Percentiles rank a stretch among this genome's conserved stretches.
Evolutionary conservation across 257 asterid species (phyloP).

Genomic region (Gentiana macrophylla): DNA sequence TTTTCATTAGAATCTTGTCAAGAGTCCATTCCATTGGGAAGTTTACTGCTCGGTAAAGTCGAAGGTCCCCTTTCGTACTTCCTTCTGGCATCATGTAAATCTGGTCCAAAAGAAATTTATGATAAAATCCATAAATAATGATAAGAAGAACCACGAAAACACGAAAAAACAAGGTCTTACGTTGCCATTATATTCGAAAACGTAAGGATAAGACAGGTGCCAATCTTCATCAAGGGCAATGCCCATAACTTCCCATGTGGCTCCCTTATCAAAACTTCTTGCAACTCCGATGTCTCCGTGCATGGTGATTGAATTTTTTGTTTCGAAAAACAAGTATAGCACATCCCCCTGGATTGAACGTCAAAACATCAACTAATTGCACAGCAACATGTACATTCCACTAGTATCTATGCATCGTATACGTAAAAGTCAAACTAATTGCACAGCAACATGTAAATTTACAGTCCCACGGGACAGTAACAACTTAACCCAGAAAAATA

Average conservation of each 20-base stretch:
- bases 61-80: conserved; percentile 79
- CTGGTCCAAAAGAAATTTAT: conserved; percentile 22
- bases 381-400: too few relatives aligned
- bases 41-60: conserved; percentile 71
- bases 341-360: conserved; percentile 51
- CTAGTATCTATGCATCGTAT: too few relatives aligned
- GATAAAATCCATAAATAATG: neutral
- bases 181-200: conserved; percentile 71
- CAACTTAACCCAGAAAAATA: too few relatives aligned
- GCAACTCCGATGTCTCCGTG: conserved; percentile 99
- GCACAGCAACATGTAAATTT: too few relatives aligned
- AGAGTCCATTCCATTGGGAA: conserved; percentile 80
- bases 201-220: conserved; percentile 96
- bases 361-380: conserved; percentile 4
- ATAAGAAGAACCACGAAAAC: neutral
- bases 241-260: conserved; percentile 88
- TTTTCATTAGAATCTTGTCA: conserved; percentile 51
- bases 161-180: conserved; percentile 33
- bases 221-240: conserved; percentile 86
- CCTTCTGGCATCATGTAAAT: conserved; percentile 97
- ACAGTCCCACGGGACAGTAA: too few relatives aligned
- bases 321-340: conserved; percentile 70
- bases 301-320: conserved; percentile 76
- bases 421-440: too few relatives aligned
- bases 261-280: conserved; percentile 70